Percentiles rank a stretch among this genome's conserved stretches.
Conservation (phyloP, 2,329 filamentous ascomycete genomes). For the Myrmaecium sp. region DNA sequence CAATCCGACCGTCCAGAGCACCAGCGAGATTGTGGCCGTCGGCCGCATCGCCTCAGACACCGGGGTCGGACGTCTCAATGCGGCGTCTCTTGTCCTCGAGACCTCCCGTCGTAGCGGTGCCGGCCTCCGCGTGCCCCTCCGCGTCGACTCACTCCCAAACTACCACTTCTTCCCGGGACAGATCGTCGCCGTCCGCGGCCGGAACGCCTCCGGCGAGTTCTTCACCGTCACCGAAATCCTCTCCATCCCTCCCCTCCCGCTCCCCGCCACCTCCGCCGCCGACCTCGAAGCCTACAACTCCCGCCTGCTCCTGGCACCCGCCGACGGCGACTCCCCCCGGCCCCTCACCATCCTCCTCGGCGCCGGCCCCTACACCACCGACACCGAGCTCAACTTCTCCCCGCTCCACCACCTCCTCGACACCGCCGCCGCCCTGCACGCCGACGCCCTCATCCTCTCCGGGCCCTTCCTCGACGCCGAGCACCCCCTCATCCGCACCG, state of each 20-base stretch:
- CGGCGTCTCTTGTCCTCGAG: constrained; percentile 73
- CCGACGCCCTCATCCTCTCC: constrained; percentile 62
- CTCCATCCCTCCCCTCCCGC: constrained; percentile 54
- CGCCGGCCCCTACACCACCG: constrained; percentile 78
- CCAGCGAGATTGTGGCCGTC: constrained; percentile 73
- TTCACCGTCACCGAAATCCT: constrained; percentile 69
- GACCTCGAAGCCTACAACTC: constrained; percentile 53
- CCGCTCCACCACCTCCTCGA: constrained; percentile 67
- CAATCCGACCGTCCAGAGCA: constrained; percentile 70
- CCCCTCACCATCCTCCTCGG: constrained; percentile 66
- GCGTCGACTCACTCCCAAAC: constrained; percentile 47
- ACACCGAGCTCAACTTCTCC: constrained; percentile 83
- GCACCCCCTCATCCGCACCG: constrained; percentile 63
- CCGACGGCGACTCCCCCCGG: constrained; percentile 25
- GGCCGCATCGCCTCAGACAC: constrained; percentile 84
- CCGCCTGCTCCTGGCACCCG: constrained; percentile 46
- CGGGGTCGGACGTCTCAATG: constrained; percentile 70
- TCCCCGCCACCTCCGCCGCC: constrained; percentile 50
- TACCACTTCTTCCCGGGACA: constrained; percentile 91
- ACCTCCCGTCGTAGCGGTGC: constrained; percentile 71
- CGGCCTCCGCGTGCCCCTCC: constrained; percentile 65
- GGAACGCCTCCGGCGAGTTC: constrained; percentile 69
- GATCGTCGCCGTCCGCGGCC: constrained; percentile 73
- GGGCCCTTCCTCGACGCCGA: constrained; percentile 88
- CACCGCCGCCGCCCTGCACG: constrained; percentile 55